Conservation (phyloP, 768 basidiomycete genomes). For the Lactifluus rugatus region DNA sequence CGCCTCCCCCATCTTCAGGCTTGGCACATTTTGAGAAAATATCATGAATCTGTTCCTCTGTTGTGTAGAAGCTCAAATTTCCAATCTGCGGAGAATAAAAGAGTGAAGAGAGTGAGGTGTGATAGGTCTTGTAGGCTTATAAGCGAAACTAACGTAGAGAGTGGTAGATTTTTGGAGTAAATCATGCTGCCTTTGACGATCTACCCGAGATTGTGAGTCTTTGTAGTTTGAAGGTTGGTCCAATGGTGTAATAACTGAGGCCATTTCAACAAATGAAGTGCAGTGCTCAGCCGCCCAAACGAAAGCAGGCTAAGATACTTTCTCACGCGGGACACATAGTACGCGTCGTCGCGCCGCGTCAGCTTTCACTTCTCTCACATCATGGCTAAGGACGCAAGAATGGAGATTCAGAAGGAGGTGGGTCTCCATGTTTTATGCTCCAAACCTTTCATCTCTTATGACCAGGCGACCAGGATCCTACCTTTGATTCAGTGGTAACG, state of each 20-base stretch:
- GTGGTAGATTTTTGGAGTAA: slow-evolving; percentile 79
- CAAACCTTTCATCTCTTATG: background rate
- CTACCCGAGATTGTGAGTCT: slow-evolving; percentile 78
- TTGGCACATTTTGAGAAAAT: slow-evolving; percentile 85
- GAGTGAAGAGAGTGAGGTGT: background rate
- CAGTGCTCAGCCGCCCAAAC: too few relatives aligned
- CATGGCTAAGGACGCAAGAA: slow-evolving; percentile 86
- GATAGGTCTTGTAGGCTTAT: background rate
- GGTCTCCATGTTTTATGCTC: slow-evolving; percentile 5
- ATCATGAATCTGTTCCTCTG: slow-evolving; percentile 94
- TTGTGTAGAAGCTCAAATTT: slow-evolving; percentile 90
- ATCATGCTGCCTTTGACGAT: slow-evolving; percentile 70
- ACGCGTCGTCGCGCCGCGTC: slow-evolving; percentile 19
- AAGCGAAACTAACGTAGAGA: slow-evolving; percentile 61
- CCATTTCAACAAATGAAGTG: slow-evolving; percentile 4
- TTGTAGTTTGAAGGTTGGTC: slow-evolving; percentile 97
- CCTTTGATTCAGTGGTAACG: slow-evolving; percentile 76
- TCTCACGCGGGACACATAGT: slow-evolving; percentile 10
- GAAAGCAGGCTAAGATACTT: background rate
- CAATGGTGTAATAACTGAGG: slow-evolving; percentile 67
- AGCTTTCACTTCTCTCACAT: slow-evolving; percentile 27
- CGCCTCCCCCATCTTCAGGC: slow-evolving; percentile 79
- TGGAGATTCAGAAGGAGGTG: slow-evolving; percentile 74
- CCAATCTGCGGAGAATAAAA: slow-evolving; percentile 49
- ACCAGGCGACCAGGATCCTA: slow-evolving; percentile 56